Conservation (phyloP, 768 basidiomycete genomes). For the Hericium rajendrae region DNA sequence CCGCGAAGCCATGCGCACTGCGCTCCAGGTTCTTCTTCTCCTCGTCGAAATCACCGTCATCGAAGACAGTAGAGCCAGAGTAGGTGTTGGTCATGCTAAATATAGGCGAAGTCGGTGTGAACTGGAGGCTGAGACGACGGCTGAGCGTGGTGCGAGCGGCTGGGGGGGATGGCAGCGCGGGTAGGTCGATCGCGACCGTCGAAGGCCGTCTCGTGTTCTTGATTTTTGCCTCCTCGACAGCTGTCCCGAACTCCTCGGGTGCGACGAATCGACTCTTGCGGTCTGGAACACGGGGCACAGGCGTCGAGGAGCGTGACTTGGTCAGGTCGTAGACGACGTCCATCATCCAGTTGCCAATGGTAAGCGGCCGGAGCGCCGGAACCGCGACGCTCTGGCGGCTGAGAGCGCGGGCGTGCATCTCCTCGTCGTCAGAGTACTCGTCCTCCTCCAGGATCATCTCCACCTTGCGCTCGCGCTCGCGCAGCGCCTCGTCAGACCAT, state of each 20-base stretch:
- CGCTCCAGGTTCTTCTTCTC: conserved; percentile 29
- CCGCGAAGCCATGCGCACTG: conserved; percentile 12
- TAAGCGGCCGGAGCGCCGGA: conserved; percentile 40
- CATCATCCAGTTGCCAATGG: conserved; percentile 79
- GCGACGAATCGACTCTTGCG: conserved; percentile 29
- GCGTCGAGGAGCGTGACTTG: conserved; percentile 17
- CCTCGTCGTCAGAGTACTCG: conserved; percentile 24
- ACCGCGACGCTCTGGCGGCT: conserved; percentile 35
- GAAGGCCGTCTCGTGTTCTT: conserved; percentile 24
- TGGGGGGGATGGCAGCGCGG: conserved; percentile 19
- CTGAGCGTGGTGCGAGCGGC: conserved; percentile 25
- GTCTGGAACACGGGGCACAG: conserved; percentile 18
- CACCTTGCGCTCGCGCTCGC: conserved; percentile 30
- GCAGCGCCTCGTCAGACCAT: conserved; percentile 17
- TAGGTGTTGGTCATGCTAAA: conserved; percentile 20
- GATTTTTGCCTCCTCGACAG: conserved; percentile 1
- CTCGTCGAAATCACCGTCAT: conserved; percentile 32
- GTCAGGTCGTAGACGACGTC: conserved; percentile 67
- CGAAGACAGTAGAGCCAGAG: conserved; percentile 20
- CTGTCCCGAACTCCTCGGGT: conserved; percentile 18
- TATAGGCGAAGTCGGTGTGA: conserved; percentile 40
- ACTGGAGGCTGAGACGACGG: conserved; percentile 51
- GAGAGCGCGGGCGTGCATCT: conserved; percentile 15
- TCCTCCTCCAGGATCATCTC: conserved; percentile 38
- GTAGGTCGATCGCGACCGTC: conserved; percentile 30